phyloP scores from a whole-genome alignment of 169 alveolate genomes.

The Eimeria zaria region DNA sequence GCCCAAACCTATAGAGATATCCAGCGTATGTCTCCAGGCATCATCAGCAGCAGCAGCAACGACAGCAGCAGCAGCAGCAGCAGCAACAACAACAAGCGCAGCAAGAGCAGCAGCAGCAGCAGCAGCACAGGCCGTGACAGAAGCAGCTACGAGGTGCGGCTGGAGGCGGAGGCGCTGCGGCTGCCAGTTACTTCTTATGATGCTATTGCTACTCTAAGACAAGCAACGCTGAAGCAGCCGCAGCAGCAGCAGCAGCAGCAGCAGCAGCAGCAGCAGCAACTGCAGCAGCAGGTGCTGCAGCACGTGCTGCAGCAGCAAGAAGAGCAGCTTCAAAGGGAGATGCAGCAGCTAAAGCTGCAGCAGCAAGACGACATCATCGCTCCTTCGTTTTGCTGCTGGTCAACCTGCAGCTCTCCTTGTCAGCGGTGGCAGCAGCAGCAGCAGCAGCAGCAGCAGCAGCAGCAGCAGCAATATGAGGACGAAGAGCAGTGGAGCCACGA shows the following conservation, averaged over 20 bases:
- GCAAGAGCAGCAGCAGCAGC: conserved; percentile 43
- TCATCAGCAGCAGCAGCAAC: no score
- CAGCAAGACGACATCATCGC: no score
- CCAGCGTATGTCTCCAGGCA: neutral
- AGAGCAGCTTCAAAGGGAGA: neutral
- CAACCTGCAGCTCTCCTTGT: neutral
- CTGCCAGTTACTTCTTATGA: conserved; percentile 34
- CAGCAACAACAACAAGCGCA: neutral
- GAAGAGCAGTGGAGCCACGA: neutral
- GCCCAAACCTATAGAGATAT: neutral
- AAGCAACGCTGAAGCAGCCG: conserved; percentile 15
- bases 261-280: conserved; percentile 38
- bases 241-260: conserved; percentile 68
- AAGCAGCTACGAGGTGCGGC: neutral
- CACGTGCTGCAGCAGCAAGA: neutral
- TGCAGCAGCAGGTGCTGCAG: neutral
- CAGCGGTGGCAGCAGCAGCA: neutral
- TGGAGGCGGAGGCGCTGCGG: neutral
- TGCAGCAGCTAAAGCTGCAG: neutral
- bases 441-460: conserved; percentile 46
- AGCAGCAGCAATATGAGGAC: neutral
- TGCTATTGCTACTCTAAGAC: neutral
- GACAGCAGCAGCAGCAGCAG: conserved; percentile 41
- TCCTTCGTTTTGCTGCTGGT: no score
- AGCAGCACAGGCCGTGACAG: conserved; percentile 16